Base-by-base conservation (phyloP, 1,284 basidiomycete species). In the Trichosporon sp. region DNA sequence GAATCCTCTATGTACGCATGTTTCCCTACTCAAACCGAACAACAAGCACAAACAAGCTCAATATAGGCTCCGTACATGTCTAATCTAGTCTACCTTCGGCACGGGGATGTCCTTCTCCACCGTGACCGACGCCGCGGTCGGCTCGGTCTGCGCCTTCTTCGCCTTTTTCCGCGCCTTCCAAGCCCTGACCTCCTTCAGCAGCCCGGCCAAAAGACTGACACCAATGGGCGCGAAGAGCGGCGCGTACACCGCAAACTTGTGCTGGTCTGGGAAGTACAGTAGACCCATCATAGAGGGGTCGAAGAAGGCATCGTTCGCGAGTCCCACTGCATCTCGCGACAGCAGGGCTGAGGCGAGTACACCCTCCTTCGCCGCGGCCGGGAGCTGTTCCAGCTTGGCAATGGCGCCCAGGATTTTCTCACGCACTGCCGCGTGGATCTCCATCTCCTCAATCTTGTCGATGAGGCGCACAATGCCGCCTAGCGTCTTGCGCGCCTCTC, bases 211-310 rank as follows among this genome's bases (percentile, higher is more conserved):
- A 66, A 98, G 84, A 4, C 94, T 94, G 21, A 96, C 59, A 3
- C 92, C 86, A 32, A 94, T 88, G 67, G 93, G 94, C 2, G 92
- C 94, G 79, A 98, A 96, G 21, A 98, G 84, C 0, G 95, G 95
- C 0, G 92, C 91, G 81, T 97, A 97, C 3, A 98, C 92, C 0
- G 94, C 94, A 81, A 94, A 94, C 80, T 92, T 96, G 86, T 97
- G 95, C 80, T 97, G 94, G 32, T 93, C 91, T 31, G 95, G 95
- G 84, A 99, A 99, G 83, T 99, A 99, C 31, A 99, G 87, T 78
- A 98, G 84, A 5, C 92, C 95, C 76, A 99, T 86, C 96, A 99
- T 98, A 43, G 90, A 91, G 0, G 96, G 97, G 81, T 95, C 93
- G 85, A 97, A 99, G 86, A 98, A 99, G 0, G 97, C 97, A 54